Evolutionary conservation across 177 flowering plant species (phyloP), one percentile per base, ranked within the genome.

Genomic region (Vitis hybrid): DNA sequence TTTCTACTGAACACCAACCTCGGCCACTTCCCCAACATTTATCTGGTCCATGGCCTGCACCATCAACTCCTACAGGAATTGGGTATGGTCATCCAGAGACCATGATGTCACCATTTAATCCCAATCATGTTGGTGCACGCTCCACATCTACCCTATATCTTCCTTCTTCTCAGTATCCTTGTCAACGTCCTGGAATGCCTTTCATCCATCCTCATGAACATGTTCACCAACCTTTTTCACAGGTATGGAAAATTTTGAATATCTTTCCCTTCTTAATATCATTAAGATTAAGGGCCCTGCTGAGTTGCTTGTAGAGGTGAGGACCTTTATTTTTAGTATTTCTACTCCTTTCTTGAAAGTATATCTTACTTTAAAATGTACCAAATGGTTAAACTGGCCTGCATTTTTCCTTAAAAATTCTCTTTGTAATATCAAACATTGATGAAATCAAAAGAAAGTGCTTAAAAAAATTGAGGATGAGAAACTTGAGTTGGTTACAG

Each of bases 161-260:
- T 80, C 94, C 89, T 78, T 79, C 99, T n/a, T 63, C 98, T 18
- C 98, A 87, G 67, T 92, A 87, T 81, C 82, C 93, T 65, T 82
- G 85, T 81, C 97, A 90, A 72, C 91, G 66, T 52, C 85, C 97
- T 75, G 91, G 91, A 76, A 78, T 91, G 84, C 82, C 90, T 17
- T 93, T 79, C 67, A 80, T 88, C 58, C 91, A 90, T 81, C 85
- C 91, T 66, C 91, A 82, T 76, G 98, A 93, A 69, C 92, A 86
- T 64, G 71, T 83, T 76, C 94, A 87, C 68, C 90, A 79, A 67
- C 75, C 89, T 52, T 93, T 82, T 85, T 64, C 91, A 65, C 98
- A 91, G 97, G 98, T 94, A 81, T 72, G 71, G 32, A 46, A 19
- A 12, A 17, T 51, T 50, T 58, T 6, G 19, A 56, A 30, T 56